Conservation (phyloP, 805 yeast genomes). For the Sugiyamaella mastotermitis region DNA sequence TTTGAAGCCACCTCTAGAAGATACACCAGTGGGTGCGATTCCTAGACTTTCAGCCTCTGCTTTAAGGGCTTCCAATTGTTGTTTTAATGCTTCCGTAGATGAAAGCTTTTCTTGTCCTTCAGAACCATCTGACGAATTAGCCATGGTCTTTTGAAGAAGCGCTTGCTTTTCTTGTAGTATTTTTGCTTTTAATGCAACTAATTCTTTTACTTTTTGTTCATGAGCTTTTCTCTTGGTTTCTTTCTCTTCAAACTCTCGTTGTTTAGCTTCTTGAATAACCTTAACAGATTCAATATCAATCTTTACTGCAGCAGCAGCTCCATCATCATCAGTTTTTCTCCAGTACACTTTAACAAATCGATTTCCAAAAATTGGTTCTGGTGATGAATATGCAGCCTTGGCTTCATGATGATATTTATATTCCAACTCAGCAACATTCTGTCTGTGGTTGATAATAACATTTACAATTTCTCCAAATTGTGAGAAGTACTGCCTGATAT, state of each 20-base stretch:
- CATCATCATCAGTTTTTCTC: conserved; percentile 22
- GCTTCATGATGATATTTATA: conserved; percentile 36
- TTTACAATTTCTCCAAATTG: conserved; percentile 35
- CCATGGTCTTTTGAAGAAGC: conserved; percentile 25
- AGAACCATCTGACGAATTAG: conserved; percentile 16
- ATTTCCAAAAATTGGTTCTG: conserved; percentile 42
- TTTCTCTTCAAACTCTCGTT: conserved; percentile 37
- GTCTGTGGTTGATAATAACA: conserved; percentile 27
- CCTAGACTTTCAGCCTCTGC: conserved; percentile 31
- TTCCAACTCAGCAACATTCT: conserved; percentile 35
- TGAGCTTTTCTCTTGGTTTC: conserved; percentile 30
- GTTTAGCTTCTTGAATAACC: conserved; percentile 35
- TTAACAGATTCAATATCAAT: conserved; percentile 36
- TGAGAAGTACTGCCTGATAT: conserved; percentile 33
- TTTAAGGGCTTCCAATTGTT: conserved; percentile 30
- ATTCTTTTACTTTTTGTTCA: conserved; percentile 29
- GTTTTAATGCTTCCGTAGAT: conserved; percentile 26
- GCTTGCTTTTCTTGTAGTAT: conserved; percentile 33
- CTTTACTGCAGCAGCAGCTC: conserved; percentile 9
- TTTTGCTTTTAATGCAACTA: conserved; percentile 28
- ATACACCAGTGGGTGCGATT: conserved; percentile 11
- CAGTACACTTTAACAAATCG: conserved; percentile 45
- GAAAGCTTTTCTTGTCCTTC: conserved; percentile 16
- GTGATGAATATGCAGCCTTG: conserved; percentile 37
- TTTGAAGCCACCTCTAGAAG: conserved; percentile 16